A percentile compares a stretch with the other conserved stretches of the same genome.
These are phyloP conservation scores for Carpinus fangiana DNA, from an alignment of 306 rosid genomes.

Conservation along the genomic window DNA sequence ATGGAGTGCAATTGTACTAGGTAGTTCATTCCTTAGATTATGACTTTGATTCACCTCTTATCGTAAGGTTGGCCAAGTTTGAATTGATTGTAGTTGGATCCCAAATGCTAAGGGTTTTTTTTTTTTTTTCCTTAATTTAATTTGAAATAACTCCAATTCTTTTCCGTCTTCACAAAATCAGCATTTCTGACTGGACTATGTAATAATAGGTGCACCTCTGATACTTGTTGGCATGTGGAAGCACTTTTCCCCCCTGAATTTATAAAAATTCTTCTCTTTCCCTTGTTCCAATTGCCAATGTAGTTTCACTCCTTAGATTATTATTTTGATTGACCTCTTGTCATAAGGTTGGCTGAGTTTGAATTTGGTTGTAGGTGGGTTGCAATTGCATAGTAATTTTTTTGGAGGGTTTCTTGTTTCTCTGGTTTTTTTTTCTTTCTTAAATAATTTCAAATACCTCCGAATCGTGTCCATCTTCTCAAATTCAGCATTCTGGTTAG, in stretches of 20 bases:
- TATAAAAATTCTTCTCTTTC: background rate
- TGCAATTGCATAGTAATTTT: background rate
- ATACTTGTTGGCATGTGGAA: background rate
- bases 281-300: background rate
- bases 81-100: background rate
- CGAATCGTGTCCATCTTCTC: background rate
- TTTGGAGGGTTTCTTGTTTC: background rate
- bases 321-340: background rate
- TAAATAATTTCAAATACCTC: too few relatives aligned
- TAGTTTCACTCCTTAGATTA: too few relatives aligned
- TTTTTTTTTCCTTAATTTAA: background rate
- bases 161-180: background rate
- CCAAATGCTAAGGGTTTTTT: background rate
- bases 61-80: background rate
- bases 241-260: background rate
- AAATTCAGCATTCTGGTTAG: background rate
- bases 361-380: background rate
- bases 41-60: background rate
- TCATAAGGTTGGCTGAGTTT: background rate
- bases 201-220: background rate
- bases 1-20: slow-evolving; percentile 92
- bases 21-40: slow-evolving; percentile 11
- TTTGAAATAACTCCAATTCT: background rate
- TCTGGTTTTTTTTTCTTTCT: background rate
- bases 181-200: background rate